Base-by-base conservation (phyloP, 257 asterid genomes). In the Knoxia roxburghii region DNA sequence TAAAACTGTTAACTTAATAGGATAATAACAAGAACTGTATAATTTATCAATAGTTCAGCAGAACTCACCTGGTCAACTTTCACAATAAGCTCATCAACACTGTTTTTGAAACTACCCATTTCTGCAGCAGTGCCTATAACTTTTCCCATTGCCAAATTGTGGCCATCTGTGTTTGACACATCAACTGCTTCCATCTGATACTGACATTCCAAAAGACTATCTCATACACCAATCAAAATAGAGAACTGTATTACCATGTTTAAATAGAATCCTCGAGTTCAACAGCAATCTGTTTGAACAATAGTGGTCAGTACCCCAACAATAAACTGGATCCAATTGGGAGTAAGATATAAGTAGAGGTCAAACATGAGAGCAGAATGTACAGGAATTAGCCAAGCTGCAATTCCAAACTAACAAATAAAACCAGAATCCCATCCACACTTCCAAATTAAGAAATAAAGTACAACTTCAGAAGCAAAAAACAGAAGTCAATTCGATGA, bases 41-140 rank as follows among this genome's bases (percentile, higher is more conserved):
- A 24, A 46, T 45, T 59, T 50, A 32, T 32, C 60, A 45, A 23
- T 51, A 46, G 3, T 65, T 30, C 49, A 73, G 59, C 65, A 18
- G 65, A 60, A 68, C 85, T 78, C 75, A 89, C 98, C 71, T 75
- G 59, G 61, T 82, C 87, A 69, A 87, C 95, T 66, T 68, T 82
- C 48, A 68, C 9, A 69, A 52, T 67, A 51, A 92, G 81, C 69
- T 83, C 91, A 74, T 86, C 90, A 52, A 89, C 81, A 73, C 76
- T 77, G 64, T 37, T 68, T 79, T 76, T 83, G 80, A 81, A 71
- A 64, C 73, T 74, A 71, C 79, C 85, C 54, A 60, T 73, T 73
- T 73, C 87, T 51, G 68, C 78, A 60, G 63, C 79, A 76, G 50
- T 59, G 48, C 79, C 82, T 43, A 70, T 79, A 61, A 15, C 39